Conservation (phyloP, 2,329 filamentous ascomycete species). For the Cercospora janseana region DNA sequence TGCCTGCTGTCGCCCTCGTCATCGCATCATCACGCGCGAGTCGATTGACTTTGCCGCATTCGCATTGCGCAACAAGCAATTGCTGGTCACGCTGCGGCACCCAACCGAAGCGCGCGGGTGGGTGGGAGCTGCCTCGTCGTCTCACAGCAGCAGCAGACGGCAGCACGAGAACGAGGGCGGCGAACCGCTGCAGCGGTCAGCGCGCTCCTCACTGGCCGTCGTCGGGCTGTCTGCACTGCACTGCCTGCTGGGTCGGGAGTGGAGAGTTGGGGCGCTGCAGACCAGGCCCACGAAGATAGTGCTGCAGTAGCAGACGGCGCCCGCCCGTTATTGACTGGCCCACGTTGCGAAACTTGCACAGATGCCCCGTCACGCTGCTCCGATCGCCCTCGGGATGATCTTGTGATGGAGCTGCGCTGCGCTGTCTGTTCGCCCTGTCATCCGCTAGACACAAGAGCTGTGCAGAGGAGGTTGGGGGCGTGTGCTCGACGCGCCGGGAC, state of each 20-base stretch:
- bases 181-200: constrained; percentile 13
- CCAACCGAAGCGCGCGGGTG: neutral
- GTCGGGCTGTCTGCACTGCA: neutral
- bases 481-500: neutral
- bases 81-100: constrained; percentile 4
- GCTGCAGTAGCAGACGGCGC: constrained; percentile 13
- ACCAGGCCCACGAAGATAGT: neutral
- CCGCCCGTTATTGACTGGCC: constrained; percentile 5
- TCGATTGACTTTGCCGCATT: neutral
- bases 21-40: neutral
- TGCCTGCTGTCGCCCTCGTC: too few species aligned
- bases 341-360: constrained; percentile 6
- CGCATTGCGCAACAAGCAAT: neutral
- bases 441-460: neutral
- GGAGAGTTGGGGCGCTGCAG: neutral
- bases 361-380: too few species aligned
- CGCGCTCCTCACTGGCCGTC: neutral
- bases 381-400: too few species aligned
- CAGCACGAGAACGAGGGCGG: constrained; percentile 10
- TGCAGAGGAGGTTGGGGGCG: too few species aligned
- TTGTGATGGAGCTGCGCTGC: neutral
- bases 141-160: neutral
- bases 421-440: neutral
- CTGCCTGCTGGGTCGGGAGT: neutral
- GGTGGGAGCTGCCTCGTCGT: neutral